Conservation (phyloP, 139 green algal species). For the Nannochloris sp. region DNA sequence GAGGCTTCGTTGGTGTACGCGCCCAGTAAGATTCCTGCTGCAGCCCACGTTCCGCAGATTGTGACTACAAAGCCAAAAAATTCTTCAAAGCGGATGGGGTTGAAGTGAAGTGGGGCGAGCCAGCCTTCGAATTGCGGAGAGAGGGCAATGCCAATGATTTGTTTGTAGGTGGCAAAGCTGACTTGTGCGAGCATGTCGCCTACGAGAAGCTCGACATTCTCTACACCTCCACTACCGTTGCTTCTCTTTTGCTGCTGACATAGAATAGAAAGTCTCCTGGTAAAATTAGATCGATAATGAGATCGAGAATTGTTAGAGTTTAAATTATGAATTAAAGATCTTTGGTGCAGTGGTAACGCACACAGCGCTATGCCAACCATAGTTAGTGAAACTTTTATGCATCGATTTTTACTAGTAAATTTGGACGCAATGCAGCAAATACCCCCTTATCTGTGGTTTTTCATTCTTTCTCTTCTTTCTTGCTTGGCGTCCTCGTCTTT, state of each 20-base stretch:
- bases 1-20: constrained; percentile 35
- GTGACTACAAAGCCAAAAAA: constrained; percentile 47
- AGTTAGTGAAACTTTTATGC: too few species aligned
- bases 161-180: background rate
- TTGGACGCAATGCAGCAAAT: too few species aligned
- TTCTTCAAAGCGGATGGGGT: constrained; percentile 53
- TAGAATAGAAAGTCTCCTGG: too few species aligned
- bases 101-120: constrained; percentile 56
- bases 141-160: background rate
- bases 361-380: too few species aligned
- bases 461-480: too few species aligned
- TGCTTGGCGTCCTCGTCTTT: too few species aligned
- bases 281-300: too few species aligned
- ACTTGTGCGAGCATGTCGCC: background rate
- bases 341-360: too few species aligned
- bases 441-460: too few species aligned
- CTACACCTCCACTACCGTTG: background rate
- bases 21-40: constrained; percentile 15
- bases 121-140: constrained; percentile 18
- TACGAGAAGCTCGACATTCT: constrained; percentile 1
- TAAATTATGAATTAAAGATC: too few species aligned
- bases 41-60: constrained; percentile 44
- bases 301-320: too few species aligned
- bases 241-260: background rate
- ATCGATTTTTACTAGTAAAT: too few species aligned